Conservation (phyloP, 352 stramenopile species). For the Globisporangium splendens region DNA sequence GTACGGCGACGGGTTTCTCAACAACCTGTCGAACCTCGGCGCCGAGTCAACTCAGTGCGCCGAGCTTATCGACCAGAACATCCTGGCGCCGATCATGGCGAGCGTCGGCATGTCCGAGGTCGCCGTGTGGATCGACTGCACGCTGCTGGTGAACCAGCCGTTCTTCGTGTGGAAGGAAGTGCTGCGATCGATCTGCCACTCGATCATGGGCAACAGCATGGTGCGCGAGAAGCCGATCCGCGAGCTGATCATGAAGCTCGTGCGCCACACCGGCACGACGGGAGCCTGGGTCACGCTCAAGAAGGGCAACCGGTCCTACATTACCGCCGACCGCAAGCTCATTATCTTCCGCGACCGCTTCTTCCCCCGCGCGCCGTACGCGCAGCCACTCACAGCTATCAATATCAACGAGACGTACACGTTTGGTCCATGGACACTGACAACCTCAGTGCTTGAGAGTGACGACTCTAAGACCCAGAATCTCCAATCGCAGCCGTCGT, state of each 20-base stretch:
- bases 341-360: constrained; percentile 81
- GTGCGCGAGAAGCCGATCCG: constrained; percentile 78
- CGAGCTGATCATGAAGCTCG: constrained; percentile 73
- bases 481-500: constrained; percentile 24
- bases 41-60: constrained; percentile 78
- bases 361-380: constrained; percentile 38
- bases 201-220: constrained; percentile 79
- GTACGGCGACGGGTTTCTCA: constrained; percentile 90
- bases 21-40: constrained; percentile 77
- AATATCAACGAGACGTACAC: constrained; percentile 32
- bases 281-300: constrained; percentile 84
- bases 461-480: constrained; percentile 21
- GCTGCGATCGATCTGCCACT: constrained; percentile 78
- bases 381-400: constrained; percentile 17
- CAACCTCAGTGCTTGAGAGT: constrained; percentile 27
- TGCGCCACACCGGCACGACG: constrained; percentile 35
- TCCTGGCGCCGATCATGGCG: constrained; percentile 60
- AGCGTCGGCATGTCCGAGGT: constrained; percentile 53
- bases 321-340: constrained; percentile 58
- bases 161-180: constrained; percentile 89
- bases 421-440: constrained; percentile 58
- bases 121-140: constrained; percentile 70
- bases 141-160: constrained; percentile 46
- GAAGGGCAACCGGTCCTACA: constrained; percentile 75
- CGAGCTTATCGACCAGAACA: constrained; percentile 53